Evolutionary conservation across 768 basidiomycete genomes (phyloP), one percentile per base, ranked within the genome.

Genomic region (Artomyces pyxidatus): DNA sequence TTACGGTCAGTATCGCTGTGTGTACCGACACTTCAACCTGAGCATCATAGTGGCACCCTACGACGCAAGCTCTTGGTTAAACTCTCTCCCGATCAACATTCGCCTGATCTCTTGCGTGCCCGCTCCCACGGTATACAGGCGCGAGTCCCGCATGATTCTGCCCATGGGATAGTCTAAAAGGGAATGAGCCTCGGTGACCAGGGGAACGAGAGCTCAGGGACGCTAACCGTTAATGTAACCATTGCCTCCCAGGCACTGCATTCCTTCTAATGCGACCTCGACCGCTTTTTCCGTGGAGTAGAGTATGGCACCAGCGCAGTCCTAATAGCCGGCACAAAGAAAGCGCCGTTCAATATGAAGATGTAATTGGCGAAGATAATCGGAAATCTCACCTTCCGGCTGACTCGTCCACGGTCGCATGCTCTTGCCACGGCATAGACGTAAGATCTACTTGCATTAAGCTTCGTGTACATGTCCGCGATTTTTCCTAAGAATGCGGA

Each of bases 61-160:
- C 21, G 26, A 51, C 21, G 14, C n/a, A n/a, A 79, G 69, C 61
- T 88, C 75, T 52, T 83, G 72, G 61, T 94, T 96, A 68, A 96
- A 93, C 62, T 91, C 93, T 52, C 93, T 74, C 27, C 93, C 93
- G 50, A 96, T 95, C 50, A 95, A 68, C 91, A 94, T 94, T 50
- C 93, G 75, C 56, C 93, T 71, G 47, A 96, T 93, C 71, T 95
- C 93, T 64, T 96, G 94, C 21, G 93, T 93, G 16, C 94, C 94
- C n/a, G 94, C 94, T 23, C 94, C 94, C 50, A 97, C 92, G 22
- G 88, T 83, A 63, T 96, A 97, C 37, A 97, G 67, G 56, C 90
- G 72, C 14, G 93, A 77, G 62, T 97, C 94, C 42, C 93, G 78
- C 39, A 96, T 69, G 57, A 93, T 79, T 27, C 94, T 82, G 14